Evolutionary conservation across 2,329 filamentous ascomycete species (phyloP), one percentile per base, ranked within the genome.

Genomic region (Rhynchosporium graminicola): DNA sequence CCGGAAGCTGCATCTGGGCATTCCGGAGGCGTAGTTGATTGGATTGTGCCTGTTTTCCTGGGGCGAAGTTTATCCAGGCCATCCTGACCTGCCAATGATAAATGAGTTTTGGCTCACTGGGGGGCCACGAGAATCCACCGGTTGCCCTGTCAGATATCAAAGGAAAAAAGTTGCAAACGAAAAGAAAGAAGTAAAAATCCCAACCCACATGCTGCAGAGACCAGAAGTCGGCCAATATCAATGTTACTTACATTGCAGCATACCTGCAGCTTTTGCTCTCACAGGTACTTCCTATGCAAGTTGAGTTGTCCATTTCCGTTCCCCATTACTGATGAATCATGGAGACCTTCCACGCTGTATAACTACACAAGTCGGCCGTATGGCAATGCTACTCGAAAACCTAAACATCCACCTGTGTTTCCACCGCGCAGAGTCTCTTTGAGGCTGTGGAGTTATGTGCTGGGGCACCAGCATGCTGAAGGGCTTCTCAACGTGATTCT

Each of bases 381-480:
- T 52, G 33, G 51, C 51, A 40, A 33, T 26, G 3, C 36, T 54
- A 3, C 51, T 54, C 54, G 5, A n/a, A 57, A 57, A 57, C n/a
- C 28, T 28, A 57, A 57, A 45, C 54, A n/a, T 26, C 54, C 40
- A 46, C 54, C 40, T 33, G 40, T 46, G 54, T 57, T 57, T 57
- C 54, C 33, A 36, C 33, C 26, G 42, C 43, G 54, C 45, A 46
- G 43, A 57, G 40, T 57, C 54, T 57, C 28, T 36, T 57, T 36
- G 26, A 46, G 31, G 33, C 26, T 29, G 33, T 40, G 51, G 8
- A 36, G 33, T 20, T 20, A 20, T 10, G 33, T 36, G 33, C 20
- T 28, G 51, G 40, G 43, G 54, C 12, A 46, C 31, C 54, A 40
- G 38, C 10, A 33, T 33, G 26, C 42, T 31, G 38, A 57, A 36